A percentile compares a stretch with the other conserved stretches of the same genome.
phyloP scores from a whole-genome alignment of 345 rosid species.

The Eucalyptus marginata region DNA sequence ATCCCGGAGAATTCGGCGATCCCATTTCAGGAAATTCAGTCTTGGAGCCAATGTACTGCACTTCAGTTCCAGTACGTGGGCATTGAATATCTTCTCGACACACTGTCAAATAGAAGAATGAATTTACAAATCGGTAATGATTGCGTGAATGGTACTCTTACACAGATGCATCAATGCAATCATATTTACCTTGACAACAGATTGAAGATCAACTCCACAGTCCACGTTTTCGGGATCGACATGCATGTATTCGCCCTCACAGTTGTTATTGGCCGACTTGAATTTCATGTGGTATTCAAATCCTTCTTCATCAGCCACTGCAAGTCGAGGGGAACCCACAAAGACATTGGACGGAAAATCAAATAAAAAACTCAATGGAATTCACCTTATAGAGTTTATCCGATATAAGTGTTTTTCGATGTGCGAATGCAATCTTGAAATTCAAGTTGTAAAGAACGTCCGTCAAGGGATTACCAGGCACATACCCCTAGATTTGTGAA shows the following conservation, averaged over 20 bases:
- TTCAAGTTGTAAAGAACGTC: conserved; percentile 3
- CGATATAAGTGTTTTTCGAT: conserved; percentile 41
- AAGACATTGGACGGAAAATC: neutral
- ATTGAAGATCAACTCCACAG: neutral
- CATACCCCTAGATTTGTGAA: conserved; percentile 17
- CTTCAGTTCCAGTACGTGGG: conserved; percentile 1
- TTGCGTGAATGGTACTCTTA: neutral
- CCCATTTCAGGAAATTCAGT: neutral
- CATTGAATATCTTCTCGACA: neutral
- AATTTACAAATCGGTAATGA: neutral
- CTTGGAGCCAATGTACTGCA: neutral
- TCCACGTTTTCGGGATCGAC: neutral
- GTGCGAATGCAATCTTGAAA: conserved; percentile 17
- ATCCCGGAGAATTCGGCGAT: neutral
- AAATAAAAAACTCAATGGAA: neutral
- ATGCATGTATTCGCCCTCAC: neutral
- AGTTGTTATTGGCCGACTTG: neutral
- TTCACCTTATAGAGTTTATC: conserved; percentile 44
- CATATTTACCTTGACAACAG: neutral
- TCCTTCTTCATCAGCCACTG: neutral
- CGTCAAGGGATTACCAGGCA: conserved; percentile 29
- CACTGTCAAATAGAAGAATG: neutral
- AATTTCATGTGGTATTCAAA: neutral
- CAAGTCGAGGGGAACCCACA: neutral
- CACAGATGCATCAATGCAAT: neutral